phyloP scores from a whole-genome alignment of 2,329 filamentous ascomycete genomes.

The Sporothrix humicola region DNA sequence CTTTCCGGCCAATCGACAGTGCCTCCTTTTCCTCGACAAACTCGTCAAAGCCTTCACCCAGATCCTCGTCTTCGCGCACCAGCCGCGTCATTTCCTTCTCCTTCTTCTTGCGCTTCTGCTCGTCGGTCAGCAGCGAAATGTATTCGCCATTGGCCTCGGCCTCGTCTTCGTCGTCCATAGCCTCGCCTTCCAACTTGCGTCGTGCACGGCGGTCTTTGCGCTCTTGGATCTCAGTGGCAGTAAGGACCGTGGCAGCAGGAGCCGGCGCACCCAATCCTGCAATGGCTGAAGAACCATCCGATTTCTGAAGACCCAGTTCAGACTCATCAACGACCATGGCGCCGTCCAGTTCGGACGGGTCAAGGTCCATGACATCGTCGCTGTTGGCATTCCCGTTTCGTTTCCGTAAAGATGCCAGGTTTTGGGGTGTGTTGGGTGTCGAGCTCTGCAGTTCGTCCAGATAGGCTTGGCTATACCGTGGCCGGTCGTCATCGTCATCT shows the following conservation, averaged over 20 bases:
- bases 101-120: constrained; percentile 46
- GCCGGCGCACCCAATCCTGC: constrained; percentile 43
- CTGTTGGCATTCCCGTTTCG: constrained; percentile 51
- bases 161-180: constrained; percentile 65
- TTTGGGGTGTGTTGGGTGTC: constrained; percentile 80
- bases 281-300: not conserved
- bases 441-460: constrained; percentile 84
- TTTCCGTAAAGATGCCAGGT: constrained; percentile 51
- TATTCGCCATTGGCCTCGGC: constrained; percentile 44
- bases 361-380: constrained; percentile 60
- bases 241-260: constrained; percentile 63
- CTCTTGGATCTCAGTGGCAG: constrained; percentile 83
- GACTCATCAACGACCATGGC: constrained; percentile 65
- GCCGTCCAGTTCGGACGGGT: constrained; percentile 66
- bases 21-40: constrained; percentile 80
- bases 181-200: constrained; percentile 71
- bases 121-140: constrained; percentile 44
- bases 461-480: constrained; percentile 84
- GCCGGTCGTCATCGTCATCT: constrained; percentile 66
- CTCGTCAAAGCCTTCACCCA: constrained; percentile 91
- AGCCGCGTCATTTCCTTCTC: constrained; percentile 75
- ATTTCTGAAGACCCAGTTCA: constrained; percentile 45
- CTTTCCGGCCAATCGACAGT: constrained; percentile 77
- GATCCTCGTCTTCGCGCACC: constrained; percentile 84
- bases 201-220: constrained; percentile 90